Evolutionary conservation across 2,329 filamentous ascomycete genomes (phyloP).

Genomic region (Arthrobotrys sphaeroides): DNA sequence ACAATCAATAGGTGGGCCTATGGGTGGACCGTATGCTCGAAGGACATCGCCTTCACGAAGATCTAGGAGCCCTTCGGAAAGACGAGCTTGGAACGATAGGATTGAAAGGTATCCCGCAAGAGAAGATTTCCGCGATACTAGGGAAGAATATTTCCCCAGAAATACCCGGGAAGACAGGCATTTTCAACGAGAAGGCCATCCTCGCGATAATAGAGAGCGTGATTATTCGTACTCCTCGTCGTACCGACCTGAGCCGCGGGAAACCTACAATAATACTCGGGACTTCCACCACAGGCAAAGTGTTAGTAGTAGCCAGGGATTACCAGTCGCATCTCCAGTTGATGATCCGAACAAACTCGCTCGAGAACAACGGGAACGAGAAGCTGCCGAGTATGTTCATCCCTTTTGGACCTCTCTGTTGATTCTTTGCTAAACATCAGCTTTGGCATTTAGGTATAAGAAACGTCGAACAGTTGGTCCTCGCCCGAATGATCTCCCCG

Average conservation of each 20-base stretch:
- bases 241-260: conserved; percentile 42
- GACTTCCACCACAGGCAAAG: conserved; percentile 48
- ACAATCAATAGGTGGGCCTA: conserved; percentile 43
- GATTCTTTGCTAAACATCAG: background rate
- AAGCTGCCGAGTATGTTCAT: conserved; percentile 50
- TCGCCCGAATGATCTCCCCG: conserved; percentile 39
- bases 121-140: conserved; percentile 31
- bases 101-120: conserved; percentile 38
- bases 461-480: conserved; percentile 43
- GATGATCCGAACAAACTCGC: conserved; percentile 52
- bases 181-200: conserved; percentile 42
- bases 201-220: conserved; percentile 29
- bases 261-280: conserved; percentile 25
- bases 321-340: conserved; percentile 36
- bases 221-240: conserved; percentile 47
- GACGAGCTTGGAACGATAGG: conserved; percentile 39
- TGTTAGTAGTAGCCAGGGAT: conserved; percentile 43
- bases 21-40: conserved; percentile 36
- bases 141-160: conserved; percentile 36
- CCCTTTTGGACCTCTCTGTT: background rate
- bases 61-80: conserved; percentile 47
- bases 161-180: conserved; percentile 31
- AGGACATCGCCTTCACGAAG: conserved; percentile 38
- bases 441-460: conserved; percentile 37
- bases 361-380: conserved; percentile 45